Evolutionary conservation across 1,284 basidiomycete species (phyloP), one percentile per base, ranked within the genome.

Genomic region (Chiua sp.): DNA sequence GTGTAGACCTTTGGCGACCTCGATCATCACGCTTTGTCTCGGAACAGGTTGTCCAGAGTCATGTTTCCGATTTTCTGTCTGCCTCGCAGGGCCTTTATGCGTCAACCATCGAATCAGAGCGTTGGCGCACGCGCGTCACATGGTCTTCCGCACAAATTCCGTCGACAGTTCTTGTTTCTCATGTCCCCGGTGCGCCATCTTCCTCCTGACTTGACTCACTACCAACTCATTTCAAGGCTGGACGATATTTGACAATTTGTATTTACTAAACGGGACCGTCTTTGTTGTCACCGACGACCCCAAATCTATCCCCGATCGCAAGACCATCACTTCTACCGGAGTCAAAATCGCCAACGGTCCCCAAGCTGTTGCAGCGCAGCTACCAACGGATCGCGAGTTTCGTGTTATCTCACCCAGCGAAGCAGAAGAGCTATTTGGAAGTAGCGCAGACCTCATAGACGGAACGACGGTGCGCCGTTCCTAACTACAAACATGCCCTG

Each of bases 161-260:
- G n/a, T 72, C 82, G 56, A 87, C 88, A 4, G 79, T 79, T 49
- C 75, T 89, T 13, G 73, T 90, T 11, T 79, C 84, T 16, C 87
- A 91, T 72, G 85, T 81, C 8, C 87, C 87, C 69, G 88, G 88
- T 87, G 57, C 22, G 70, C 49, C 7, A 0, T 28, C 7, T 3
- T 15, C 33, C 44, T 37, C 5, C 2, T 10, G 3, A 32, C 18
- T n/a, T n/a, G n/a, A n/a, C n/a, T n/a, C n/a, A n/a, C n/a, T n/a
- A n/a, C n/a, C n/a, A n/a, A n/a, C n/a, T n/a, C n/a, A n/a, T n/a
- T n/a, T n/a, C n/a, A 63, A 91, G 92, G 93, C 42, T 95, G 93
- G 93, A 93, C 92, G 2, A 84, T 94, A 55, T 88, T 93, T 60
- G 92, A 94, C 73, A 84, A 83, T 59, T 78, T 96, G 15, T 94